A percentile compares a stretch with the other conserved stretches of the same genome.
phyloP scores from a whole-genome alignment of 2,329 filamentous ascomycete genomes.

The Colletotrichum echinochloae region DNA sequence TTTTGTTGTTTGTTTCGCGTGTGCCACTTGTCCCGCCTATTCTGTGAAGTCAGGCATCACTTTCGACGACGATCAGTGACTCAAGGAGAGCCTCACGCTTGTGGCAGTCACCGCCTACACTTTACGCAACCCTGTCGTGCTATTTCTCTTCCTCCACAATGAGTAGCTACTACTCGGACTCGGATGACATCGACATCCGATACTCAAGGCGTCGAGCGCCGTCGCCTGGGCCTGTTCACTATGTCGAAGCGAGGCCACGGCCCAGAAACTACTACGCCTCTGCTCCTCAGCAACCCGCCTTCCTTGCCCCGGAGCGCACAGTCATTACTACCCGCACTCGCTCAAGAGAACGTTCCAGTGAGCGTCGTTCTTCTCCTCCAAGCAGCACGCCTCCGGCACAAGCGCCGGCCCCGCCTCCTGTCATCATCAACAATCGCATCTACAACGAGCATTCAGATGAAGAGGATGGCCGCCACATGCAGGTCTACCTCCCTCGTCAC shows the following conservation, averaged over 20 bases:
- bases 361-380: conserved; percentile 59
- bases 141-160: conserved; percentile 39
- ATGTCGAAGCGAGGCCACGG: conserved; percentile 56
- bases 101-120: background rate
- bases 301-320: conserved; percentile 60
- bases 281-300: conserved; percentile 50
- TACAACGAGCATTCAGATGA: conserved; percentile 62
- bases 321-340: conserved; percentile 57
- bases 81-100: background rate
- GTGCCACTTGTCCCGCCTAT: background rate
- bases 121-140: background rate
- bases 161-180: conserved; percentile 61
- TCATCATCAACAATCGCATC: conserved; percentile 70
- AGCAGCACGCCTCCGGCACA: conserved; percentile 45
- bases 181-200: conserved; percentile 67
- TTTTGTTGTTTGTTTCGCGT: background rate
- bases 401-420: conserved; percentile 53
- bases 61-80: background rate
- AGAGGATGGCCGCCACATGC: conserved; percentile 50
- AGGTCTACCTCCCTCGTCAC: conserved; percentile 46
- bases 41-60: background rate
- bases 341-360: conserved; percentile 57
- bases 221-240: conserved; percentile 58
- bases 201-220: conserved; percentile 55
- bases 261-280: conserved; percentile 57